These are phyloP conservation scores for Quercus tomentella DNA, from an alignment of 331 rosid species.

Conservation along the genomic window DNA sequence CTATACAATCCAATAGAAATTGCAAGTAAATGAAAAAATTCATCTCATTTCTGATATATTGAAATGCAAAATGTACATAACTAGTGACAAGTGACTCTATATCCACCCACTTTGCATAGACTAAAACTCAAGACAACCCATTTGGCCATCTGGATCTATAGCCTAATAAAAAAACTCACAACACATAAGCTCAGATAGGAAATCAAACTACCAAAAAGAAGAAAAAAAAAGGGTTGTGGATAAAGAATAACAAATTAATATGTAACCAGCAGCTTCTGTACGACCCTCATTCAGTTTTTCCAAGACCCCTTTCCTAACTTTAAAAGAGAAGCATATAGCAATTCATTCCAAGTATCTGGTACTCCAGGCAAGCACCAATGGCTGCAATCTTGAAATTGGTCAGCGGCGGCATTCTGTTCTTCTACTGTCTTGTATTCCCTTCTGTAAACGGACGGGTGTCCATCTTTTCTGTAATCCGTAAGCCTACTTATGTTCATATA, in stretches of 20 bases:
- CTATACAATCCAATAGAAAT: neutral
- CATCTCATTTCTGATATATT: neutral
- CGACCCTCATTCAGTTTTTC: conserved; percentile 22
- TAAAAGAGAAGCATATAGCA: conserved; percentile 65
- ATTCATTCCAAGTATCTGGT: conserved; percentile 92
- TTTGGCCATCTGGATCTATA: neutral
- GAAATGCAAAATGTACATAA: conserved; percentile 21
- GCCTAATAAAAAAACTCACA: neutral
- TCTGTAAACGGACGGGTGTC: conserved; percentile 84
- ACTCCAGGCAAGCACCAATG: conserved; percentile 99
- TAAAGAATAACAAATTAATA: conserved; percentile 1
- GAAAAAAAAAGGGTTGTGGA: neutral
- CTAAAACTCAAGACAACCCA: conserved; percentile 10
- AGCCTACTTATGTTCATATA: conserved; percentile 85
- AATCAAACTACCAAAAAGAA: neutral
- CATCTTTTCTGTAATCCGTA: conserved; percentile 89
- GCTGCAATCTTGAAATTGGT: conserved; percentile 84
- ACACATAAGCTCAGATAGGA: conserved; percentile 11
- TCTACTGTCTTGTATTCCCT: conserved; percentile 54
- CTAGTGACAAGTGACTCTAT: neutral
- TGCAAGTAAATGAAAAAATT: neutral
- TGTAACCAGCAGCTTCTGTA: neutral
- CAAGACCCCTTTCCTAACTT: conserved; percentile 45
- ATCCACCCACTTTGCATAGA: conserved; percentile 3
- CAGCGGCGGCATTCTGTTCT: conserved; percentile 38